A percentile compares a stretch with the other conserved stretches of the same genome.
phyloP scores from a whole-genome alignment of 257 asterid species.

The Gardenia jasminoides region DNA sequence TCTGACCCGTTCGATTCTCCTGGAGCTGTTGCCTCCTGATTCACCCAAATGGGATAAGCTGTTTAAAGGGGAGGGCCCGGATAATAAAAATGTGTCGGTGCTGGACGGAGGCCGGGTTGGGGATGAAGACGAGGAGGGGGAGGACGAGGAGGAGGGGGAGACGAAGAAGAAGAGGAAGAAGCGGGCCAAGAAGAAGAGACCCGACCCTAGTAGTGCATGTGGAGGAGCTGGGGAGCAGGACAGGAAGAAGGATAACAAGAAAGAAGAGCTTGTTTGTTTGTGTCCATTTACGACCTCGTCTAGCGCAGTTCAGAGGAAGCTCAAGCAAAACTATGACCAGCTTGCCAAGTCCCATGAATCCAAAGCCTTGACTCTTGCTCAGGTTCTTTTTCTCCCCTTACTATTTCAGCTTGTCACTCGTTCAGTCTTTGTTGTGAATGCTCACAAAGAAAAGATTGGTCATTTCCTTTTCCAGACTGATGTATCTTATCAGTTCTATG shows the following conservation, averaged over 20 bases:
- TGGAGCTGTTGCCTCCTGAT: slow-evolving; percentile 61
- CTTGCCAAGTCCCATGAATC: slow-evolving; percentile 77
- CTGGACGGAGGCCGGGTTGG: slow-evolving; percentile 1
- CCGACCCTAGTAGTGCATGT: slow-evolving; percentile 33
- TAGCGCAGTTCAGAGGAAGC: slow-evolving; percentile 77
- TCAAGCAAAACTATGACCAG: slow-evolving; percentile 72
- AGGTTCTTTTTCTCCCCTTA: slow-evolving; percentile 36
- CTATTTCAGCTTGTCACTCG: not conserved
- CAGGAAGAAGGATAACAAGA: slow-evolving; percentile 20
- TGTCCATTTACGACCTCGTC: slow-evolving; percentile 70
- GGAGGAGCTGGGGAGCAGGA: slow-evolving; percentile 35
- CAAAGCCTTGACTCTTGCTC: slow-evolving; percentile 62
- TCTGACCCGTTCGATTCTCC: slow-evolving; percentile 45
- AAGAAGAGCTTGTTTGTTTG: slow-evolving; percentile 52
- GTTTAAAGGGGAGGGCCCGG: slow-evolving; percentile 36
- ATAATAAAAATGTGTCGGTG: slow-evolving; percentile 37
- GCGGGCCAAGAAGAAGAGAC: slow-evolving; percentile 57
- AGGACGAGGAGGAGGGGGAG: slow-evolving; percentile 22
- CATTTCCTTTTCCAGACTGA: not conserved
- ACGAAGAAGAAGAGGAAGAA: slow-evolving; percentile 64
- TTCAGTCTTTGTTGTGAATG: not conserved
- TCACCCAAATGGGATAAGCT: slow-evolving; percentile 50
- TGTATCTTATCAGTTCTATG: not conserved
- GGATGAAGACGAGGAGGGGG: slow-evolving; percentile 19
- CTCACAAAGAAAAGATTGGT: too few species aligned